A percentile compares a stretch with the other conserved stretches of the same genome.
phyloP scores from a whole-genome alignment of 2,329 filamentous ascomycete genomes.

The Diaporthe ampelina region DNA sequence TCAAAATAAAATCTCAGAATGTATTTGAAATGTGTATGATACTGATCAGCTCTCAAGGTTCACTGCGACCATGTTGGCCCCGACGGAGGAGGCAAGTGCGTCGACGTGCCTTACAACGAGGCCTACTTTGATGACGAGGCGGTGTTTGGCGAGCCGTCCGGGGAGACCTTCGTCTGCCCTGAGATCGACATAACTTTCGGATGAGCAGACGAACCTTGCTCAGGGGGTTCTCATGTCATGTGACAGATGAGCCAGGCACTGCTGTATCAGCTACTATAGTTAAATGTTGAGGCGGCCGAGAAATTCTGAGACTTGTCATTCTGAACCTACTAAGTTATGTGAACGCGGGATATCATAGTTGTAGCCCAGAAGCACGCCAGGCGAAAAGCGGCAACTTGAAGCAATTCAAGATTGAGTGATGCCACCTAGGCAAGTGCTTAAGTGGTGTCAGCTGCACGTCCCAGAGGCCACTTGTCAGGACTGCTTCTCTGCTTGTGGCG shows the following conservation, averaged over 20 bases:
- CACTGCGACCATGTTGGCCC: conserved; percentile 50
- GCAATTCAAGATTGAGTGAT: not conserved
- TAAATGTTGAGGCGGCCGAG: not conserved
- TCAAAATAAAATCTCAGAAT: not conserved
- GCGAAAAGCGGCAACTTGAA: no score
- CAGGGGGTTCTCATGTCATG: no score
- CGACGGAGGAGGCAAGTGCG: conserved; percentile 49
- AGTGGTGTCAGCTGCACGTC: not conserved
- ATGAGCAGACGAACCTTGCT: not conserved
- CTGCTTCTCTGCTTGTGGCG: not conserved
- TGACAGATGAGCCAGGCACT: not conserved
- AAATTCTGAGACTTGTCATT: not conserved
- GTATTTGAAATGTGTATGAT: not conserved
- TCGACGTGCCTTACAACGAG: conserved; percentile 44
- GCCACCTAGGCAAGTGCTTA: not conserved
- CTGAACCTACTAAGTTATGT: not conserved
- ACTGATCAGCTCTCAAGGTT: conserved; percentile 1
- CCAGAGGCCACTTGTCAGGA: not conserved
- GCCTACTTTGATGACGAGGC: conserved; percentile 47
- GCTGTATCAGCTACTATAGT: not conserved
- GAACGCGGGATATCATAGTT: no score
- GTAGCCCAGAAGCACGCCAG: not conserved
- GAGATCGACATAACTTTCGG: not conserved
- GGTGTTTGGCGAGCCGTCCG: not conserved
- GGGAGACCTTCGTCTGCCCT: conserved; percentile 19